Conservation (phyloP, 2,329 filamentous ascomycete genomes). For the Beauveria bassiana region DNA sequence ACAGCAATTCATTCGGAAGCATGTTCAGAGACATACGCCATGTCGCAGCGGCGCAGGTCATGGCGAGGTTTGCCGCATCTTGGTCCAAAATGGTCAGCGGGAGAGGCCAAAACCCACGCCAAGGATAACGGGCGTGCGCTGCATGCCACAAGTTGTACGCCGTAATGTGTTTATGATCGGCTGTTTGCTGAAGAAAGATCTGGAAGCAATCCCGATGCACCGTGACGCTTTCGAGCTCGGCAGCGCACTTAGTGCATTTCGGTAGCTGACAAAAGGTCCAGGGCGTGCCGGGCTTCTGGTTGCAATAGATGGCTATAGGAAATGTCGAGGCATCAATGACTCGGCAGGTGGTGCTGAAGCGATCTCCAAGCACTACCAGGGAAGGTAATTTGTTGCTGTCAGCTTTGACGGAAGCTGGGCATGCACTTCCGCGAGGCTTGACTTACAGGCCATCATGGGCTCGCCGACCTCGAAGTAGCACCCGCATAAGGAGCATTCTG, state of each 20-base stretch:
- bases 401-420: background rate
- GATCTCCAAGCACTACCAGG: background rate
- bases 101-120: constrained; percentile 6
- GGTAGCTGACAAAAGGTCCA: constrained; percentile 6
- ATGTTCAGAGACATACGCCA: background rate
- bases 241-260: background rate
- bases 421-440: no score
- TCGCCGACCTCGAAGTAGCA: constrained; percentile 6
- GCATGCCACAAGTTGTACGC: constrained; percentile 4
- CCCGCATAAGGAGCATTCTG: constrained; percentile 3
- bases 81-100: background rate
- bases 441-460: constrained; percentile 5
- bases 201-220: constrained; percentile 5
- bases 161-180: background rate
- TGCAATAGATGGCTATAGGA: constrained; percentile 7
- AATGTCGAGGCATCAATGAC: constrained; percentile 6
- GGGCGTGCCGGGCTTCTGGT: background rate
- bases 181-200: constrained; percentile 1
- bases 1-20: background rate
- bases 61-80: background rate
- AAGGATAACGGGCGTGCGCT: constrained; percentile 4
- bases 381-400: background rate
- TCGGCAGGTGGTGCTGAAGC: background rate
- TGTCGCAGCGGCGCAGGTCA: background rate
- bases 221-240: constrained; percentile 1